Conservation (phyloP, 345 rosid genomes). For the rapeseed (Brassica napus) region Da-Ae NC_063438.1:23975501-23976000, state of each 20-base stretch:
- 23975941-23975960: background rate
- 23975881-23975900: no score
- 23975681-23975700: background rate
- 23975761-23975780: background rate
- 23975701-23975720: background rate
- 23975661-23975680: background rate
- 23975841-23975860: no score
- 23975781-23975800: background rate
- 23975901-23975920: background rate
- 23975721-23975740: background rate
- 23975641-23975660: background rate
- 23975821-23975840: no score
- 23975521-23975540: background rate
- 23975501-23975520: conserved; percentile 1
- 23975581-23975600: background rate
- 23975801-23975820: background rate
- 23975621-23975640: conserved; percentile 1
- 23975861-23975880: no score
- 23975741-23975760: background rate
- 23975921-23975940: background rate
- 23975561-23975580: background rate
- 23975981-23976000: background rate
- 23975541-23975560: background rate
- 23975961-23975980: background rate
- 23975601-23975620: conserved; percentile 2